Conservation (phyloP, 1,139 yeast species). For the Candida albicans region DNA sequence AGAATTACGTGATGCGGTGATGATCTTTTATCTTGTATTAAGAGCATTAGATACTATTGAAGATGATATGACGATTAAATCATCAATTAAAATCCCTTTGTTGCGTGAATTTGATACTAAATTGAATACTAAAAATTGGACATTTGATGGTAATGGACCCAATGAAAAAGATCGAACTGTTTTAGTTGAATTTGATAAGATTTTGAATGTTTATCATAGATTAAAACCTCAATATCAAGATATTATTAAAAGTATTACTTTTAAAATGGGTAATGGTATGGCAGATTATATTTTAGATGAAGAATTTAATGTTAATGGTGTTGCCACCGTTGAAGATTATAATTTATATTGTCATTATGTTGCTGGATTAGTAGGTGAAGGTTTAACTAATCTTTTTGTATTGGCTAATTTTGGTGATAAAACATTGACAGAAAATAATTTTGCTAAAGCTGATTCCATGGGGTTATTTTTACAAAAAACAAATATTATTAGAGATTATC, state of each 20-base stretch:
- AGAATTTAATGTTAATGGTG: conserved; percentile 75
- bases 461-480: conserved; percentile 94
- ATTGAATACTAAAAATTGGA: conserved; percentile 70
- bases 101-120: conserved; percentile 68
- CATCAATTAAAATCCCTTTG: conserved; percentile 69
- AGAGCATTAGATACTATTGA: conserved; percentile 96
- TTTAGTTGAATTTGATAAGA: conserved; percentile 68
- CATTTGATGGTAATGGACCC: conserved; percentile 71
- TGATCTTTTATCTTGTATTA: conserved; percentile 80
- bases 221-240: conserved; percentile 77
- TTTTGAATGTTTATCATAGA: conserved; percentile 69
- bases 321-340: conserved; percentile 74
- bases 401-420: conserved; percentile 64
- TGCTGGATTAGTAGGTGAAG: conserved; percentile 97
- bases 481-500: conserved; percentile 91
- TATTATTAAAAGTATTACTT: conserved; percentile 73
- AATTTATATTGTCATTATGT: conserved; percentile 94
- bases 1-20: conserved; percentile 76
- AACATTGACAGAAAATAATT: conserved; percentile 49
- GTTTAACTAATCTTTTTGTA: conserved; percentile 78
- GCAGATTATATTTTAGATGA: conserved; percentile 87
- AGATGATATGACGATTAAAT: conserved; percentile 88
- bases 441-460: conserved; percentile 76
- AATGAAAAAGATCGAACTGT: conserved; percentile 81
- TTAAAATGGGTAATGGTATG: conserved; percentile 96